Percentiles rank a stretch among this genome's conserved stretches.
These are phyloP conservation scores for Cetradonia linearis DNA, from an alignment of 495 filamentous ascomycete species.

Conservation along the genomic window DNA sequence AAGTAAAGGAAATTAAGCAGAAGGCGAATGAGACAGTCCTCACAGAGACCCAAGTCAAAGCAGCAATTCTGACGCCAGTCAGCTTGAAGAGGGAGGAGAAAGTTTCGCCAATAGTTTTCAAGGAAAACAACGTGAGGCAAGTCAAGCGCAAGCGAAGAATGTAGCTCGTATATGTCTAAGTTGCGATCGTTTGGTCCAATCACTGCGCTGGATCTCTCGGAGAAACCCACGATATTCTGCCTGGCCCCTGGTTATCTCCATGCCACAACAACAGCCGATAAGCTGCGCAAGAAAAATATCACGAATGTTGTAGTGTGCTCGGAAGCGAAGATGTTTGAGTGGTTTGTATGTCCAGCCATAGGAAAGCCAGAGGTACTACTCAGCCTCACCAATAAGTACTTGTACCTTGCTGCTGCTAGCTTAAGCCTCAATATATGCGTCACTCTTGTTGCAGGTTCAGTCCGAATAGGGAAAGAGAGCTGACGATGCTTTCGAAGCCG, in stretches of 20 bases:
- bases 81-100: conserved; percentile 29
- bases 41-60: conserved; percentile 23
- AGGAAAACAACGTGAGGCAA: conserved; percentile 17
- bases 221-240: background rate
- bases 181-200: conserved; percentile 34
- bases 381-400: conserved; percentile 9
- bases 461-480: conserved; percentile 1
- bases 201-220: background rate
- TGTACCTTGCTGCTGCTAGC: conserved; percentile 8
- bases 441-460: background rate
- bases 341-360: conserved; percentile 25
- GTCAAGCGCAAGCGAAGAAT: conserved; percentile 20
- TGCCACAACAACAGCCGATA: background rate
- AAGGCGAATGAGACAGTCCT: conserved; percentile 25
- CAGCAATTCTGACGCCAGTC: conserved; percentile 18
- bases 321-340: background rate
- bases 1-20: conserved; percentile 35
- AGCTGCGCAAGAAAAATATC: background rate
- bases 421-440: conserved; percentile 4
- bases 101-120: conserved; percentile 26
- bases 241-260: too few relatives aligned
- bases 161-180: conserved; percentile 37
- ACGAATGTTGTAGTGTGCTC: background rate
- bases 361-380: background rate
- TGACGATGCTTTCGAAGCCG: too few relatives aligned